These are phyloP conservation scores for Mycena metata DNA, from an alignment of 768 basidiomycete species.

Conservation along the genomic window DNA sequence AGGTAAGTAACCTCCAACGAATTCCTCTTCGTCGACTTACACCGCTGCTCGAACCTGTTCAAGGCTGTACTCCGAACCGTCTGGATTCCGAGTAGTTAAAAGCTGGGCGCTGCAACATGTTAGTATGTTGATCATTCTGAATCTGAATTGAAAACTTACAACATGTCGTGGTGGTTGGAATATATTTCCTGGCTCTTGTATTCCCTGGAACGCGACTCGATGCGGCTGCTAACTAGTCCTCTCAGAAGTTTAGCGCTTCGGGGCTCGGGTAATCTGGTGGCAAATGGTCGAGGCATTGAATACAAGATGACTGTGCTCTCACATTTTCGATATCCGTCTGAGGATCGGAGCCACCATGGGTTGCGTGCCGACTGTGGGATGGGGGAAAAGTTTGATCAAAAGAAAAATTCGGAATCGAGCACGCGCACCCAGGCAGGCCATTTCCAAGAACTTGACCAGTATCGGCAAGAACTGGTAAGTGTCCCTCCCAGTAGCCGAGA, in stretches of 20 bases:
- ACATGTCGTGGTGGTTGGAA: conserved; percentile 12
- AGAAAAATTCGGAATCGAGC: too few relatives aligned
- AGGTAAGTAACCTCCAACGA: too few relatives aligned
- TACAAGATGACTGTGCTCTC: not conserved
- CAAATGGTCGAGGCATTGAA: not conserved
- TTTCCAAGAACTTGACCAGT: conserved; percentile 15
- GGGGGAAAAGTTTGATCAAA: too few relatives aligned
- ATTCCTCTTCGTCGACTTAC: not conserved
- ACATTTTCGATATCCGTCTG: conserved; percentile 8
- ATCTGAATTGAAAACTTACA: conserved; percentile 3
- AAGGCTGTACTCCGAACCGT: conserved; percentile 24
- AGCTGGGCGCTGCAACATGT: conserved; percentile 9
- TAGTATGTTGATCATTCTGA: not conserved
- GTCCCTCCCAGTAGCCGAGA: conserved; percentile 16
- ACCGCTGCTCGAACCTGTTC: conserved; percentile 16
- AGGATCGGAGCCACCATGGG: conserved; percentile 1
- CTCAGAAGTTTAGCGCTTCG: not conserved
- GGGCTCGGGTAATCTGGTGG: conserved; percentile 3
- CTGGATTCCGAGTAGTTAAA: conserved; percentile 3
- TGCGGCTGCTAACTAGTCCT: conserved; percentile 2
- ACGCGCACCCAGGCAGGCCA: conserved; percentile 17
- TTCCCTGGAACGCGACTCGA: conserved; percentile 11
- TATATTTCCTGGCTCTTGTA: not conserved
- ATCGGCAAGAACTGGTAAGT: conserved; percentile 6
- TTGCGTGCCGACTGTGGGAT: conserved; percentile 26